Evolutionary conservation across 345 rosid genomes (phyloP), one percentile per base, ranked within the genome.

Genomic region (Leavenworthia alabamica): DNA sequence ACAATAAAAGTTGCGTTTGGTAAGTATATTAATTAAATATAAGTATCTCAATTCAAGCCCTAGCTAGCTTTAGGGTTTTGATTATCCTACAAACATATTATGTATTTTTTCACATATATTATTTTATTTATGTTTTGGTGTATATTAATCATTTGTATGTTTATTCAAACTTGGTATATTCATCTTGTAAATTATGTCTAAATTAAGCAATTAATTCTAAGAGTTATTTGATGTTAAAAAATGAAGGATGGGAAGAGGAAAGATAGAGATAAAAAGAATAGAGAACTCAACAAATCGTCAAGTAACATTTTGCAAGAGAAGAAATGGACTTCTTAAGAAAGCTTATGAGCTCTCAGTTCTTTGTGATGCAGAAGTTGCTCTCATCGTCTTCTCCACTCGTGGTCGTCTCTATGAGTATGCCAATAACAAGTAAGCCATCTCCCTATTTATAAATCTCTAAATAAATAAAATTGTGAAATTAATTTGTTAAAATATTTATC

Each of bases 371-470:
- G 97, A 90, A 66, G 90, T 90, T 2, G 96, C 96, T 5, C 96
- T 90, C 59, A 79, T 90, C 19, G 97, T 90, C 85, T 90, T 88
- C 89, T 90, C 97, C 3, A 88, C 80, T 62, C 88, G 97, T 13
- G 97, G 97, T 37, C 97, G 97, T 55, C 94, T 90, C 82, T 88
- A 90, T 20, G 97, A 90, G 78, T 90, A 87, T 74, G 84, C 96
- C 12, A 90, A 88, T 71, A 87, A 84, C 89, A 88, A 80, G 97
- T 90, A 83, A 80, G 19, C 45, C 22, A 28, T 48, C 6, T 50
- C 23, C n/a, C 4, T 13, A 7, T 8, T 0, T 13, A 29, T 57
- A 17, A 8, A 19, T 19, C 1, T 36, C 12, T 3, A 7, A 33
- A 10, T 55, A 42, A 26, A 51, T 7, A 1, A 28, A 1, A 4